Evolutionary conservation across 768 basidiomycete genomes (phyloP).

Genomic region (Mycena crocata): DNA sequence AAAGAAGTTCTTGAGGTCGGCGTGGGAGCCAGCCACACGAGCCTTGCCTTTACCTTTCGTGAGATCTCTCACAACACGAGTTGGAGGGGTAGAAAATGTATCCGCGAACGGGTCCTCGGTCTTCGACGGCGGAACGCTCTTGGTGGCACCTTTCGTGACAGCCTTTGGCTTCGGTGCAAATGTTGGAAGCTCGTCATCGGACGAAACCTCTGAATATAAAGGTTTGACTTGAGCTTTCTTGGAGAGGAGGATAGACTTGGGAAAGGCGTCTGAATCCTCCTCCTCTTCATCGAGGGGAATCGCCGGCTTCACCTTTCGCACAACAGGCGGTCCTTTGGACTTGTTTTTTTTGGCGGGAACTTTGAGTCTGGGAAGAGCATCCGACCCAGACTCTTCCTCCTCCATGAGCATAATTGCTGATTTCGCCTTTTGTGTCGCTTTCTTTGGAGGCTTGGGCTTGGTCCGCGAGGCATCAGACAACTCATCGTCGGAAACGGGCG

Average conservation of each 20-base stretch:
- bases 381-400: conserved; percentile 11
- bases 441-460: conserved; percentile 16
- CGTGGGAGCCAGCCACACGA: conserved; percentile 5
- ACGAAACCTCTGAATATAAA: conserved; percentile 10
- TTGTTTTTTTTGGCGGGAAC: neutral
- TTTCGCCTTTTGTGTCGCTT: conserved; percentile 6
- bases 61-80: conserved; percentile 33
- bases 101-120: neutral
- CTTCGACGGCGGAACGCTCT: neutral
- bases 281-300: too few species aligned
- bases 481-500: conserved; percentile 4
- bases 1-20: conserved; percentile 33
- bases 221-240: neutral
- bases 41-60: conserved; percentile 33
- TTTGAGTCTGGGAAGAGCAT: neutral
- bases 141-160: neutral
- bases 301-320: too few species aligned
- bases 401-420: neutral
- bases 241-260: too few species aligned
- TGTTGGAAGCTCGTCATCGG: conserved; percentile 24
- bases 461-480: neutral
- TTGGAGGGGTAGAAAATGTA: neutral
- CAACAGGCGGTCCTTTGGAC: neutral
- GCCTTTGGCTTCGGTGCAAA: conserved; percentile 1
- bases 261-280: too few species aligned